Conservation (phyloP, 139 green algal genomes). For the Chlorella sp. region DNA sequence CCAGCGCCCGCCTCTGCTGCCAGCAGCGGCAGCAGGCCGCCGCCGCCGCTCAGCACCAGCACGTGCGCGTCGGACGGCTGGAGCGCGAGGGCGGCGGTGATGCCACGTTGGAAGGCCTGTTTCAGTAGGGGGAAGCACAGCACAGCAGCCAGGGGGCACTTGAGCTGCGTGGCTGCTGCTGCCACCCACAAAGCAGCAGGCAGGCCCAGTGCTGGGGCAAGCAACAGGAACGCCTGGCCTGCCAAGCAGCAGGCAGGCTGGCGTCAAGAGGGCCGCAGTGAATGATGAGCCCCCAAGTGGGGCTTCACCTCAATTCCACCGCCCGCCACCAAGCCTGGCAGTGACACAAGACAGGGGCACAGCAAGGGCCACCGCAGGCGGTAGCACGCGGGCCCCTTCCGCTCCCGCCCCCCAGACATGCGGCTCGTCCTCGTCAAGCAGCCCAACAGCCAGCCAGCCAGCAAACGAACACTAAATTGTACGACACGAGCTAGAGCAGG, state of each 20-base stretch:
- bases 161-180: too few relatives aligned
- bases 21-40: slow-evolving; percentile 58
- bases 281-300: too few relatives aligned
- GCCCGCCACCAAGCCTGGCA: too few relatives aligned
- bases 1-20: slow-evolving; percentile 44
- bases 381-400: background rate
- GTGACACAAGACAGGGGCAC: too few relatives aligned
- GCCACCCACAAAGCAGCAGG: background rate
- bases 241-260: background rate
- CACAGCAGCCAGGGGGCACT: background rate
- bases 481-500: too few relatives aligned
- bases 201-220: too few relatives aligned
- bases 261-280: too few relatives aligned
- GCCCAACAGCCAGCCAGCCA: too few relatives aligned
- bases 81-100: background rate
- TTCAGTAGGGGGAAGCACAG: background rate
- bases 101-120: slow-evolving; percentile 22
- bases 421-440: too few relatives aligned
- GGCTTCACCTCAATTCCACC: too few relatives aligned
- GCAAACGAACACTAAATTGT: too few relatives aligned
- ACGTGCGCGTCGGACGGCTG: slow-evolving; percentile 39
- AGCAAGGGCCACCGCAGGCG: too few relatives aligned
- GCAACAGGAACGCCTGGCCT: background rate
- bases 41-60: slow-evolving; percentile 57
- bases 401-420: background rate